These are phyloP conservation scores for Coniochaeta prunicola DNA, from an alignment of 2,329 filamentous ascomycete species.

Conservation along the genomic window DNA sequence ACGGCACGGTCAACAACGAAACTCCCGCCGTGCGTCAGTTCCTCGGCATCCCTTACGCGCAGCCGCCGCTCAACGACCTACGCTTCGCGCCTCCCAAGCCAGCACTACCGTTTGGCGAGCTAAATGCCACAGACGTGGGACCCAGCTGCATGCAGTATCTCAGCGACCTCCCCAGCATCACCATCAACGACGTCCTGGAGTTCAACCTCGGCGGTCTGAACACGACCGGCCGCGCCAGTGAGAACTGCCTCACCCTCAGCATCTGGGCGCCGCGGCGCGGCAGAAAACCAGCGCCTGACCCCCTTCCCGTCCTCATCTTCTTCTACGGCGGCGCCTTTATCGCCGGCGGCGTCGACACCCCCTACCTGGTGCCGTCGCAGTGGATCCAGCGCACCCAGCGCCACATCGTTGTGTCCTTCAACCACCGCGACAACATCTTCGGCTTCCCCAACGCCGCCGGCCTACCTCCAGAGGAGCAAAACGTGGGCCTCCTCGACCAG, in stretches of 20 bases:
- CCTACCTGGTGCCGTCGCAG: constrained; percentile 16
- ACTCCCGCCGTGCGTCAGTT: constrained; percentile 16
- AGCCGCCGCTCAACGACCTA: constrained; percentile 16
- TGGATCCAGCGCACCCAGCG: constrained; percentile 20
- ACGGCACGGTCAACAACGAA: constrained; percentile 8
- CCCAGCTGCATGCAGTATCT: constrained; percentile 17
- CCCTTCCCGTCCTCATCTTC: constrained; percentile 15
- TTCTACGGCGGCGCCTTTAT: constrained; percentile 20
- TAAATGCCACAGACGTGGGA: constrained; percentile 10
- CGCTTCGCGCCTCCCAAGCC: constrained; percentile 18
- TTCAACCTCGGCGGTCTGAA: constrained; percentile 17
- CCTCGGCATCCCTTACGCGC: constrained; percentile 21
- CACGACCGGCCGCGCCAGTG: constrained; percentile 10
- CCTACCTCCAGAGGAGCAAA: constrained; percentile 20
- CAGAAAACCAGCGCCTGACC: background rate
- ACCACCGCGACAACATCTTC: constrained; percentile 13
- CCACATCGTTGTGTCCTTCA: constrained; percentile 22
- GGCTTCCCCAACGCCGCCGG: constrained; percentile 18
- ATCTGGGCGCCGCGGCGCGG: constrained; percentile 13
- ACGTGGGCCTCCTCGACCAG: constrained; percentile 47
- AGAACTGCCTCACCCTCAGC: constrained; percentile 17
- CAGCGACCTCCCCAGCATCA: constrained; percentile 5
- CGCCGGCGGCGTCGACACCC: constrained; percentile 18
- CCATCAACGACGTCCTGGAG: constrained; percentile 12
- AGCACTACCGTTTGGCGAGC: constrained; percentile 6